Conservation (phyloP, 306 rosid species). For the Alnus glutinosa region DNA sequence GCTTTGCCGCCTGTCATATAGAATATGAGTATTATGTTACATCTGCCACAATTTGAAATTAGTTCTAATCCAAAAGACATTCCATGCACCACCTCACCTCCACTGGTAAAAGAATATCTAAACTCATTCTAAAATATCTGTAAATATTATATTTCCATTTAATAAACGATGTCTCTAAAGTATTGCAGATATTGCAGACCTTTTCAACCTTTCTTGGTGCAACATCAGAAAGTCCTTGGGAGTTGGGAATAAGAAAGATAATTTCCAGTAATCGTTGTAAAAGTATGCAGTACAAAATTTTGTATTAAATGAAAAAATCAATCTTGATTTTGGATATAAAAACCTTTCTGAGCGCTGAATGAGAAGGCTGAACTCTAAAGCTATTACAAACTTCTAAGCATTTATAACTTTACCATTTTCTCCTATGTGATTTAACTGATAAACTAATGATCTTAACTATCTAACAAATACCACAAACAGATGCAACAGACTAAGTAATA, state of each 20-base stretch:
- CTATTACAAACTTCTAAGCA: background rate
- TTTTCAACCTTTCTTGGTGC: background rate
- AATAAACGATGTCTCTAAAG: too few relatives aligned
- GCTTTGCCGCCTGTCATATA: background rate
- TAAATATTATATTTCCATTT: background rate
- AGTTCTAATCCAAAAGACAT: background rate
- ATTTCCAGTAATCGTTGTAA: background rate
- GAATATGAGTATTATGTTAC: background rate
- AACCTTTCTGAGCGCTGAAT: background rate
- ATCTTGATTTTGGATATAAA: background rate
- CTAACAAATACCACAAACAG: background rate
- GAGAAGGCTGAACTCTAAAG: background rate
- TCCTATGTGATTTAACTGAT: background rate
- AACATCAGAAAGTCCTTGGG: background rate
- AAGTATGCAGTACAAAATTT: background rate
- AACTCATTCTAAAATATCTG: background rate
- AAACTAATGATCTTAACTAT: background rate
- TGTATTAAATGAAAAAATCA: background rate
- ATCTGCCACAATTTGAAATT: conserved; percentile 1
- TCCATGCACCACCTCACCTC: background rate
- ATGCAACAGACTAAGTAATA: background rate
- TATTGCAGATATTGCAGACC: background rate
- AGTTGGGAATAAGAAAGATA: background rate
- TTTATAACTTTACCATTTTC: background rate
- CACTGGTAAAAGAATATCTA: background rate